Evolutionary conservation across 2,329 filamentous ascomycete genomes (phyloP), one percentile per base, ranked within the genome.

Genomic region (Lasiodiplodia theobromae): DNA sequence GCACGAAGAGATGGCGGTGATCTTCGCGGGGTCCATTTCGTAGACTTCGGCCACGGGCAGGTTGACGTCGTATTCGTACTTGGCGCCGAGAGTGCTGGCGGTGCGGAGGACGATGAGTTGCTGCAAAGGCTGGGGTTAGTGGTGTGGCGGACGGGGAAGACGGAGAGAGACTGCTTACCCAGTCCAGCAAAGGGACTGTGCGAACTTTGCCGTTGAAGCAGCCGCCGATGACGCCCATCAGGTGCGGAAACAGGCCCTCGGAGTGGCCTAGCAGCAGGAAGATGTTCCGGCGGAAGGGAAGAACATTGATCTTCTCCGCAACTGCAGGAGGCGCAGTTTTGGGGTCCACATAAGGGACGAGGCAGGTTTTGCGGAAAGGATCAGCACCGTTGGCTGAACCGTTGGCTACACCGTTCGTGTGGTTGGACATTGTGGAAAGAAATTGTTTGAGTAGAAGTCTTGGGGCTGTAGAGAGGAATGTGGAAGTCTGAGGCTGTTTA

Each of bases 11-110:
- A 66, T 38, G n/a, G 63, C 63, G 28, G 31, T 16, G 63, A 66
- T 53, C 3, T 66, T 66, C 0, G 16, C 47, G 0, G 25, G n/a
- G 34, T 31, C 63, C 63, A 66, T 66, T 8, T 34, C 47, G 63
- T 66, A 66, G 18, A 53, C 37, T 25, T 63, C 58, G 34, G 72
- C 73, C 6, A 74, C 73, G 14, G 73, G 73, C 28, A 69, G 68
- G 63, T 74, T 74, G 69, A 74, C 72, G 18, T 74, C 73, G 69
- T 70, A 73, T 23, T 73, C 73, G 64, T 74, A 74, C 23, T 69
- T 68, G 38, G 73, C 73, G 38, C 72, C 68, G 7, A 74, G 69
- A 4, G 69, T 70, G 18, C 71, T 71, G 21, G 73, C 72, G 21
- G 69, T 72, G 63, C 73, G 73, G 11, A 74, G 71, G 12, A 74